Evolutionary conservation across 441 rosid genomes (phyloP).

Genomic region (Erodium texanum): DNA sequence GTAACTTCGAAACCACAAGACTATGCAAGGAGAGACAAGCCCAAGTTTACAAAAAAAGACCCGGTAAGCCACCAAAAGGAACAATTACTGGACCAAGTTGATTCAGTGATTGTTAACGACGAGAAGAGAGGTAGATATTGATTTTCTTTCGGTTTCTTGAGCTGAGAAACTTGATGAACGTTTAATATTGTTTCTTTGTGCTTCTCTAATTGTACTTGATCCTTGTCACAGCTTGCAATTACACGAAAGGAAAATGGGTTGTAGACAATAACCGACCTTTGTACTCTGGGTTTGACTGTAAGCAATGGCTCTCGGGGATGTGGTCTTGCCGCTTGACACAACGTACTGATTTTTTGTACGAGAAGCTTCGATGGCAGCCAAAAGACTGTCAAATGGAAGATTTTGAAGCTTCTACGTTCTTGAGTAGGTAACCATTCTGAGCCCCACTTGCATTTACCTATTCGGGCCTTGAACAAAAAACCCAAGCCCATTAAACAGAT

Average conservation of each 20-base stretch:
- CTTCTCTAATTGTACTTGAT: not conserved
- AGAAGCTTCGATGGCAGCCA: slow-evolving; percentile 76
- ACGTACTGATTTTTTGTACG: slow-evolving; percentile 74
- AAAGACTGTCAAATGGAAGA: slow-evolving; percentile 72
- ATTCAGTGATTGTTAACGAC: slow-evolving; percentile 1
- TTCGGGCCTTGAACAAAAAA: too few species aligned
- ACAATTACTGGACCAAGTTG: not conserved
- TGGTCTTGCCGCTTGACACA: slow-evolving; percentile 92
- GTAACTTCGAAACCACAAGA: slow-evolving; percentile 12
- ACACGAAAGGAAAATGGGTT: slow-evolving; percentile 87
- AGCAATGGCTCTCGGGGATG: slow-evolving; percentile 82
- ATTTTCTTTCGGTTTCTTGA: not conserved
- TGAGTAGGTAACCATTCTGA: slow-evolving; percentile 44
- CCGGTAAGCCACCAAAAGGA: slow-evolving; percentile 13
- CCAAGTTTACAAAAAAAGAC: slow-evolving; percentile 22
- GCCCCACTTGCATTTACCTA: too few species aligned
- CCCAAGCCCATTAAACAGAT: too few species aligned
- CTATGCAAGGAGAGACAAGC: slow-evolving; percentile 2
- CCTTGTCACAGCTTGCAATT: slow-evolving; percentile 48
- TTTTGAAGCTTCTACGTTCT: slow-evolving; percentile 63
- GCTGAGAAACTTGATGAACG: not conserved
- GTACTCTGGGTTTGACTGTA: slow-evolving; percentile 76
- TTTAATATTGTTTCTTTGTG: too few species aligned
- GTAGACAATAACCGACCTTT: slow-evolving; percentile 55
- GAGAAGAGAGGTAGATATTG: slow-evolving; percentile 26